phyloP scores from a whole-genome alignment of 495 filamentous ascomycete genomes.

The Xeromyces bisporus region DNA sequence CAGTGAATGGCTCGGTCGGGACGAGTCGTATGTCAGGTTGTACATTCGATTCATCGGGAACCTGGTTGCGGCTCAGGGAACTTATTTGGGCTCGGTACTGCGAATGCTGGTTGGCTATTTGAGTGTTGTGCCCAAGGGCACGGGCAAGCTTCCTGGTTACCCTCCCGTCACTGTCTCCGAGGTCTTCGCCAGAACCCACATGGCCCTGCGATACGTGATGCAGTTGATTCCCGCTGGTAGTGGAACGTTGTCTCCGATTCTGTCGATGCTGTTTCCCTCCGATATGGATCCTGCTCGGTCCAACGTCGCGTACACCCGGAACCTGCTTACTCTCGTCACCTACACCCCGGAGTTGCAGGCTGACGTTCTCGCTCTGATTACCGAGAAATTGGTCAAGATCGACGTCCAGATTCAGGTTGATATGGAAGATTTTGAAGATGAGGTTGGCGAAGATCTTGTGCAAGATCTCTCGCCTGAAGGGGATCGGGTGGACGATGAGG shows the following conservation, averaged over 20 bases:
- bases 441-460: slow-evolving; percentile 38
- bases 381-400: slow-evolving; percentile 71
- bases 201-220: slow-evolving; percentile 56
- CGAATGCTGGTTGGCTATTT: slow-evolving; percentile 70
- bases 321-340: slow-evolving; percentile 52
- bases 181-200: slow-evolving; percentile 54
- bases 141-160: slow-evolving; percentile 43
- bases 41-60: slow-evolving; percentile 69
- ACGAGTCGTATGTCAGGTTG: slow-evolving; percentile 59
- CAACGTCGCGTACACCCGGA: slow-evolving; percentile 62
- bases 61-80: slow-evolving; percentile 61
- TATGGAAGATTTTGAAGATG: slow-evolving; percentile 68
- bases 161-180: slow-evolving; percentile 37
- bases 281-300: slow-evolving; percentile 51
- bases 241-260: slow-evolving; percentile 44
- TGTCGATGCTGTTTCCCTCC: slow-evolving; percentile 55
- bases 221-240: slow-evolving; percentile 64
- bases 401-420: slow-evolving; percentile 91
- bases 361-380: slow-evolving; percentile 69
- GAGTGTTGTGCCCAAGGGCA: slow-evolving; percentile 31
- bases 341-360: slow-evolving; percentile 68
- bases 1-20: slow-evolving; percentile 71
- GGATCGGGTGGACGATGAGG: slow-evolving; percentile 37
- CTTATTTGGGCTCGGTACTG: slow-evolving; percentile 45
- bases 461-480: slow-evolving; percentile 22